Evolutionary conservation across 1,284 basidiomycete species (phyloP).

Genomic region (Cryptococcus deneoformans): DNA sequence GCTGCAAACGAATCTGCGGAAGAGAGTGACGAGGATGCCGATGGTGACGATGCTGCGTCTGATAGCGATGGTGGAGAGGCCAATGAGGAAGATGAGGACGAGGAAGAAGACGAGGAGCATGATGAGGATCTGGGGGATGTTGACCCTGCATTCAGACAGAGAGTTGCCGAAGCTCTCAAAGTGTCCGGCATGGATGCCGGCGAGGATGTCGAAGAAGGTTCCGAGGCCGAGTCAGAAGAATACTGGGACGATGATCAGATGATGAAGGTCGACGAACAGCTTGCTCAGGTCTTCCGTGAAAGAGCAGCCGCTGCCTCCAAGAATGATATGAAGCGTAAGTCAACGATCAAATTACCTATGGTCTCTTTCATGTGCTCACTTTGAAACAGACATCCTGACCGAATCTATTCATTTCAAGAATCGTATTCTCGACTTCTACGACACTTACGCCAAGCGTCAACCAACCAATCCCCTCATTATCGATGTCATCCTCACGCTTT

Average conservation of each 20-base stretch:
- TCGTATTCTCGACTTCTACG: constrained; percentile 87
- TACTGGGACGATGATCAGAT: constrained; percentile 95
- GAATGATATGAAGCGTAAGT: constrained; percentile 39
- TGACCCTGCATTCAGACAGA: constrained; percentile 67
- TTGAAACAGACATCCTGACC: constrained; percentile 34
- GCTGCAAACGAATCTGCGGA: constrained; percentile 48
- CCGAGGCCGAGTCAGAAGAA: constrained; percentile 59
- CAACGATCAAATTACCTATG: not conserved
- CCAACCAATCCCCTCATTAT: constrained; percentile 64
- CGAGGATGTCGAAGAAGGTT: constrained; percentile 23
- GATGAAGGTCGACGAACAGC: constrained; percentile 91
- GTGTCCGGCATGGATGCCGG: constrained; percentile 64
- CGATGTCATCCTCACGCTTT: constrained; percentile 68
- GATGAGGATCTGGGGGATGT: constrained; percentile 53
- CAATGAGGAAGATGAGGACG: constrained; percentile 51
- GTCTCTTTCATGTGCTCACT: too few relatives aligned
- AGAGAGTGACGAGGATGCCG: constrained; percentile 37
- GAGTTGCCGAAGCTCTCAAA: constrained; percentile 74
- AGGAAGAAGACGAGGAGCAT: constrained; percentile 50
- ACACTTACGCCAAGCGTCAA: constrained; percentile 75
- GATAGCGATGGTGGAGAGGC: constrained; percentile 56
- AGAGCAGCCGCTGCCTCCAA: constrained; percentile 57
- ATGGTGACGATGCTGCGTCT: constrained; percentile 34
- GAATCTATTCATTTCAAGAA: constrained; percentile 94
- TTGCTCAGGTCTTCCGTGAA: constrained; percentile 79